phyloP scores from a whole-genome alignment of 2,329 filamentous ascomycete species.

The Tolypocladium ovalisporum region DNA sequence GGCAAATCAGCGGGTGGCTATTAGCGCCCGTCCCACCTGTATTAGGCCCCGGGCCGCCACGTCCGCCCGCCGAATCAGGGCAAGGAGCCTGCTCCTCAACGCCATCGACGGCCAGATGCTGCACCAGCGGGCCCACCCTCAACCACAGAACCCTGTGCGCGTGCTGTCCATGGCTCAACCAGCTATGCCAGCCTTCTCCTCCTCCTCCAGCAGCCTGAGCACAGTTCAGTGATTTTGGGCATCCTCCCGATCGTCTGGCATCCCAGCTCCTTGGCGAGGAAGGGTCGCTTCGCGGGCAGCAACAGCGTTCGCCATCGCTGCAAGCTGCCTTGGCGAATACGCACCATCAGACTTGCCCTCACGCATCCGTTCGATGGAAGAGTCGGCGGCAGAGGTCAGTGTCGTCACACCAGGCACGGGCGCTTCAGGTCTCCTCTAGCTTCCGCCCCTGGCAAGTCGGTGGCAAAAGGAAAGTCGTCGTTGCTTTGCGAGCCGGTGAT shows the following conservation, averaged over 20 bases:
- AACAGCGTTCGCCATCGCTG: not conserved
- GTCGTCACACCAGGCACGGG: too few species aligned
- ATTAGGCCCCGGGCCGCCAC: constrained; percentile 1
- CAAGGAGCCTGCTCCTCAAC: too few species aligned
- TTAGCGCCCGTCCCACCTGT: constrained; percentile 9
- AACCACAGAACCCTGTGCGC: not conserved
- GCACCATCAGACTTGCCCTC: not conserved
- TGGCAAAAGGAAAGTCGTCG: not conserved
- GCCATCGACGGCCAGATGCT: constrained; percentile 3
- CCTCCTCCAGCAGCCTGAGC: too few species aligned
- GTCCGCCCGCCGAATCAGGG: constrained; percentile 7
- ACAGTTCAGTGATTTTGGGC: too few species aligned
- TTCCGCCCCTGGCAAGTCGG: not conserved
- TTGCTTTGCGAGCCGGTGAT: not conserved
- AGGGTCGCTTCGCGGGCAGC: not conserved
- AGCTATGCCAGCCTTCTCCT: not conserved
- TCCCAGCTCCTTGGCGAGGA: not conserved
- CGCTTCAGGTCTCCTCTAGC: too few species aligned
- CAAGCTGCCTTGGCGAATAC: not conserved
- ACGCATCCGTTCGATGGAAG: not conserved
- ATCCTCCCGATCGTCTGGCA: not conserved
- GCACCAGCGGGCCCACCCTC: not conserved
- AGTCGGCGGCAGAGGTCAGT: not conserved
- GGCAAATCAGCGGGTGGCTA: constrained; percentile 8
- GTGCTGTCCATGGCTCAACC: not conserved